Percentiles rank a stretch among this genome's conserved stretches.
Evolutionary conservation across 2,329 filamentous ascomycete genomes (phyloP).

Genomic region (Nemania sp.): DNA sequence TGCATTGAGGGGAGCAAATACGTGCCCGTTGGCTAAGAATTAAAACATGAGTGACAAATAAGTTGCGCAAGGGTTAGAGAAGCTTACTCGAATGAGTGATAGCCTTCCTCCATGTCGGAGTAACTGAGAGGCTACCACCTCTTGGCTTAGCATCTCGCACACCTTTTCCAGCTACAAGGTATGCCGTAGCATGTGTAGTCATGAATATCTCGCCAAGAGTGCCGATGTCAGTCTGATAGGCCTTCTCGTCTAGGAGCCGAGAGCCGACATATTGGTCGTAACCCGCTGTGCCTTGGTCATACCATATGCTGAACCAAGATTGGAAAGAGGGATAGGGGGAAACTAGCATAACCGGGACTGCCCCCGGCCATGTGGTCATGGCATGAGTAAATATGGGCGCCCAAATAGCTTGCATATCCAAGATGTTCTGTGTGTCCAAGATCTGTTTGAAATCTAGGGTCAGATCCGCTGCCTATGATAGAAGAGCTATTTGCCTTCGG

Average conservation of each 20-base stretch:
- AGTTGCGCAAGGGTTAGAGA: not conserved
- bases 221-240: constrained; percentile 42
- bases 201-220: constrained; percentile 45
- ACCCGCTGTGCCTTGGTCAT: constrained; percentile 44
- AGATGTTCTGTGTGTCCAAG: constrained; percentile 41
- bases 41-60: constrained; percentile 12
- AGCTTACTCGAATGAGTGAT: constrained; percentile 47
- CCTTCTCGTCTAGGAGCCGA: constrained; percentile 46
- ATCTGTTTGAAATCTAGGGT: constrained; percentile 28
- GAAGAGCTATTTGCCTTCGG: not conserved
- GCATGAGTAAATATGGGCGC: constrained; percentile 44
- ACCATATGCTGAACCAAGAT: constrained; percentile 43
- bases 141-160: constrained; percentile 48
- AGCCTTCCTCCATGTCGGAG: constrained; percentile 55
- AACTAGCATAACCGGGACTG: constrained; percentile 21
- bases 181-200: constrained; percentile 40
- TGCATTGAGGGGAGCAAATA: constrained; percentile 41
- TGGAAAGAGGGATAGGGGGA: constrained; percentile 42
- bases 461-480: not conserved
- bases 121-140: constrained; percentile 51
- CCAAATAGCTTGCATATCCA: constrained; percentile 36
- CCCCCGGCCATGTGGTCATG: constrained; percentile 43
- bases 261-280: constrained; percentile 46
- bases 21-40: constrained; percentile 33
- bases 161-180: constrained; percentile 50